phyloP scores from a whole-genome alignment of 225 moss, liverwort and hornwort genomes.

The Polytrichum formosum region DNA sequence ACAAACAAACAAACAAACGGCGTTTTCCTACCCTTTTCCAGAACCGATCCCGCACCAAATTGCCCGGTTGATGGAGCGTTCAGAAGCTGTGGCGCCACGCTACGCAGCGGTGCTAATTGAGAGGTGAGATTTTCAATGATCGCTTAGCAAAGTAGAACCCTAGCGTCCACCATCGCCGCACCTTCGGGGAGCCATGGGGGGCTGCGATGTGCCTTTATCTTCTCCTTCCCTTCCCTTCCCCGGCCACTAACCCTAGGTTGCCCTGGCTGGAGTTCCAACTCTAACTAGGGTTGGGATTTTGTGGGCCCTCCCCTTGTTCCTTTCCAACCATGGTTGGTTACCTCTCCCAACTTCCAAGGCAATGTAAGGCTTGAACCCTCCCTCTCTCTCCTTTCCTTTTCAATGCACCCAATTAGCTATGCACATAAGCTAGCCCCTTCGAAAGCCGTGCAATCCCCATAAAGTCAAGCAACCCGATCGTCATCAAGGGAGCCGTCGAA shows the following conservation, averaged over 20 bases:
- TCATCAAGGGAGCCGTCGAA: too few relatives aligned
- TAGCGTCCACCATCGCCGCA: conserved; percentile 37
- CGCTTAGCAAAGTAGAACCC: conserved; percentile 25
- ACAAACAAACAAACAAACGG: too few relatives aligned
- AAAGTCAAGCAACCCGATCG: too few relatives aligned
- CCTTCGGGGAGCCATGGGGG: not conserved
- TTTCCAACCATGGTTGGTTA: too few relatives aligned
- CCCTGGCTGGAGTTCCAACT: not conserved
- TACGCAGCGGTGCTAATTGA: not conserved
- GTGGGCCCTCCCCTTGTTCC: conserved; percentile 1
- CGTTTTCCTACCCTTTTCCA: too few relatives aligned
- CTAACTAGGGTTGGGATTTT: conserved; percentile 30
- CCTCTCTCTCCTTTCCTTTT: too few relatives aligned
- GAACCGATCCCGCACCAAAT: conserved; percentile 25
- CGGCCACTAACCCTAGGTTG: conserved; percentile 49
- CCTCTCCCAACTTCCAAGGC: too few relatives aligned
- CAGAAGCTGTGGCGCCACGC: not conserved
- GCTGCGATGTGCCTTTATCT: conserved; percentile 40
- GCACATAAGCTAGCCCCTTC: too few relatives aligned
- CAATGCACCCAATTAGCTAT: too few relatives aligned
- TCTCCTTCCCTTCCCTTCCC: conserved; percentile 8
- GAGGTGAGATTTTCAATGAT: not conserved
- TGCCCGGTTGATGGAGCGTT: not conserved
- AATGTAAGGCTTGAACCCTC: too few relatives aligned
- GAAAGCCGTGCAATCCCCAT: too few relatives aligned